Base-by-base conservation (phyloP, 192 early-diverging fungal species). In the Entomortierella chlamydospora region DNA sequence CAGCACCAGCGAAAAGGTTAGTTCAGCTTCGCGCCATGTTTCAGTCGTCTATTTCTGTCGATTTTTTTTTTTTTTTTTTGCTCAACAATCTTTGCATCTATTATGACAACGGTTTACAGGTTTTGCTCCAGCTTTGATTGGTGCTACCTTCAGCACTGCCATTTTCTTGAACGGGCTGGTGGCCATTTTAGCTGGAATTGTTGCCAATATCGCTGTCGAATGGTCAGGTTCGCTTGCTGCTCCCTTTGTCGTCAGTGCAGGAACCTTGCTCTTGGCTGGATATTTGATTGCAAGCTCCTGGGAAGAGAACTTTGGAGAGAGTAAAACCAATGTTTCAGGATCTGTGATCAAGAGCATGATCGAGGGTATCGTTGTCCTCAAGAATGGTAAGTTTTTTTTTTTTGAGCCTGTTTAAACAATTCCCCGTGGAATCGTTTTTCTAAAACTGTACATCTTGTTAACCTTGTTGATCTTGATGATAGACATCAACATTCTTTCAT, bases 221-320 rank as follows among this genome's bases (percentile, higher is more conserved):
- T 34, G 59, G 29, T 90, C 65, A 28, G 90, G 91, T 12, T 61
- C 67, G 2, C 30, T 85, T 28, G 83, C 83, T 4, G 86, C 89
- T 11, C 93, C 93, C 8, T 95, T 92, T 72, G 77, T 87, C 53
- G 83, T 73, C 15, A 84, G 92, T 3, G 84, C 88, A 54, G 49
- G 69, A 4, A 77, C 91, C 22, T 71, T 92, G 28, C 53, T 59
- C 26, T 47, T 83, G 31, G 89, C 88, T 41, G 84, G 73, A 17
- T 41, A 72, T 7, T 64, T 91, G 50, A 87, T 95, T 25, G 61
- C 55, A 1, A 55, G 58, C 10, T 82, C 84, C 15, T 95, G 93
- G 93, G 74, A 68, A 18, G 93, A 95, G 51, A 95, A 95, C 67
- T 95, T 90, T 82, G 93, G 93, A 33, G 81, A 83, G 56, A 72